Conservation (phyloP, 768 basidiomycete genomes). For the Hysterangium stoloniferum region DNA sequence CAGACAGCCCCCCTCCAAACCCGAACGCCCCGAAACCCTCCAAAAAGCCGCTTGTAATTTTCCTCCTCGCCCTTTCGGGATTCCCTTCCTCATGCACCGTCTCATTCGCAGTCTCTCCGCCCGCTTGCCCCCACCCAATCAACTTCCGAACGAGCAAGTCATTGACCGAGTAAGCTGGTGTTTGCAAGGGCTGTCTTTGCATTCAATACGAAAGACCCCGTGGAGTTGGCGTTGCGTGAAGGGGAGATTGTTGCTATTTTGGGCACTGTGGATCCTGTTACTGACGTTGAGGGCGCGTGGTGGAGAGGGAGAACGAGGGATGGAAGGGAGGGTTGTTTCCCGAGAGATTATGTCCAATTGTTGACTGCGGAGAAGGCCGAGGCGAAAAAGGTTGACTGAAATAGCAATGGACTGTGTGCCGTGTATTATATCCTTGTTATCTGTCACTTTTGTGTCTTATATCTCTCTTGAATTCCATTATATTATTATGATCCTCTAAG, state of each 20-base stretch:
- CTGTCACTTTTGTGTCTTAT: no score
- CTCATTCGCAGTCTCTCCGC: constrained; percentile 72
- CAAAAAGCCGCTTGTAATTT: constrained; percentile 87
- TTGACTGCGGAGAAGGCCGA: constrained; percentile 28
- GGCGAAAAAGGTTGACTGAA: constrained; percentile 37
- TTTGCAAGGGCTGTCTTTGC: constrained; percentile 80
- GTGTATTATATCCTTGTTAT: no score
- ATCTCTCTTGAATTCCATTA: no score
- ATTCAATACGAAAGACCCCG: constrained; percentile 65
- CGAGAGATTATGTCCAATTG: constrained; percentile 78
- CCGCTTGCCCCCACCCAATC: constrained; percentile 34
- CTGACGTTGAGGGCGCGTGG: constrained; percentile 71
- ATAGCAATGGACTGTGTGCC: no score
- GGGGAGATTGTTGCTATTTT: constrained; percentile 93
- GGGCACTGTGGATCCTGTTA: constrained; percentile 65
- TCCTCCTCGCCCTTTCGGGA: constrained; percentile 90
- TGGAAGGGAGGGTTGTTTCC: constrained; percentile 93
- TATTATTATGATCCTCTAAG: no score
- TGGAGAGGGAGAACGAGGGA: constrained; percentile 92
- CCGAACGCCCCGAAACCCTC: constrained; percentile 50
- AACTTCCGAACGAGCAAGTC: constrained; percentile 44
- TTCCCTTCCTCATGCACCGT: constrained; percentile 90
- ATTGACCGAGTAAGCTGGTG: constrained; percentile 73
- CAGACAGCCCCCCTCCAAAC: constrained; percentile 24
- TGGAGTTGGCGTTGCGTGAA: constrained; percentile 75